Conservation (phyloP, 2,329 filamentous ascomycete genomes). For the Chaetomium globosum region DNA sequence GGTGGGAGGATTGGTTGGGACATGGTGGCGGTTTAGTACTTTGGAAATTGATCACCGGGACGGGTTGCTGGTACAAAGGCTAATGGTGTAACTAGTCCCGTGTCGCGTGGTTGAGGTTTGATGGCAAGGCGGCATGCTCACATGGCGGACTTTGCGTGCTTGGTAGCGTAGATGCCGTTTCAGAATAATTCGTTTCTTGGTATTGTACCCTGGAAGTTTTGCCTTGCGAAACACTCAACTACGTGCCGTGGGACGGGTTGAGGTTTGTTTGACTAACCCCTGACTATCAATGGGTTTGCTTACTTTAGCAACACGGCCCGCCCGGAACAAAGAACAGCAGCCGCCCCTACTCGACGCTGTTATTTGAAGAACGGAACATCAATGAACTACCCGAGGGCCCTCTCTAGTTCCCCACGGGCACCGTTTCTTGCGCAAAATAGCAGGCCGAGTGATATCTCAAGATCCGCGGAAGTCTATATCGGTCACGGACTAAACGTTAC, state of each 20-base stretch:
- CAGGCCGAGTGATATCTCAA: not conserved
- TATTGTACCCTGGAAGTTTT: conserved; percentile 7
- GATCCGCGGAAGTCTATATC: not conserved
- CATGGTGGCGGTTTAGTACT: conserved; percentile 5
- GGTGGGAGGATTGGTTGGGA: not conserved
- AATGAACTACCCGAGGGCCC: not conserved
- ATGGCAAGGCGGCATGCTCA: not conserved
- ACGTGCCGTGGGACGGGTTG: not conserved
- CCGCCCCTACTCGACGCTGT: not conserved
- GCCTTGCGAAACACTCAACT: not conserved
- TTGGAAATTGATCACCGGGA: too few relatives aligned
- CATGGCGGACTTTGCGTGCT: not conserved
- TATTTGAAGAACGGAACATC: not conserved
- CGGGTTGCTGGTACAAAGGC: not conserved
- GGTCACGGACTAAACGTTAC: not conserved
- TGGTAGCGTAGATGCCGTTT: not conserved
- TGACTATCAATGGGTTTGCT: not conserved
- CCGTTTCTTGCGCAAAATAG: conserved; percentile 1
- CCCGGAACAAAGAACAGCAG: not conserved
- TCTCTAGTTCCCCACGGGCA: too few relatives aligned
- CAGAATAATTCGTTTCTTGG: not conserved
- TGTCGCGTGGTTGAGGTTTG: conserved; percentile 1
- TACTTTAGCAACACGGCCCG: conserved; percentile 5
- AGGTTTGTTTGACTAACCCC: conserved; percentile 8
- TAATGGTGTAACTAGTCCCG: not conserved